phyloP scores from a whole-genome alignment of 2,329 filamentous ascomycete species.

The Ceratocystis eucalypticola region DNA sequence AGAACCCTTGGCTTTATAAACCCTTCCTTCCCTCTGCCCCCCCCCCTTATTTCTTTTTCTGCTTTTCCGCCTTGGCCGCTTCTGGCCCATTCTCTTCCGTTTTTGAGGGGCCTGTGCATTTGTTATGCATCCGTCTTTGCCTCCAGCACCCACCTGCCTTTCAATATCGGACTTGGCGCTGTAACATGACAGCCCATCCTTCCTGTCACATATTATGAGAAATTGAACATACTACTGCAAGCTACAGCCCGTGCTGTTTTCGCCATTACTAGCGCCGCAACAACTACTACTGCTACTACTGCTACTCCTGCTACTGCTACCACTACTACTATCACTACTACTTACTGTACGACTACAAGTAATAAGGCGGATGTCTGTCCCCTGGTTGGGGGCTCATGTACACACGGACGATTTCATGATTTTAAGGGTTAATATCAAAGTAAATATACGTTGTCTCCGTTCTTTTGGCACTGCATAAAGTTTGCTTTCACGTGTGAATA shows the following conservation, averaged over 20 bases:
- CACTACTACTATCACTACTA: too few species aligned
- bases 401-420: background rate
- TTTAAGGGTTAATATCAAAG: background rate
- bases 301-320: too few species aligned
- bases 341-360: too few species aligned
- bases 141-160: background rate
- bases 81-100: background rate
- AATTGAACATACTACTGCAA: background rate
- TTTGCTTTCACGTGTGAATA: background rate
- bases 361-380: too few species aligned
- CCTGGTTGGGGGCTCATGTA: background rate
- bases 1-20: background rate
- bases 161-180: background rate
- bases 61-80: background rate
- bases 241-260: too few species aligned
- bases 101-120: background rate
- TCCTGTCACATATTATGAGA: background rate
- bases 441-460: background rate
- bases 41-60: background rate
- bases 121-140: background rate
- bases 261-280: too few species aligned
- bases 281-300: too few species aligned
- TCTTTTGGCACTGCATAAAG: background rate
- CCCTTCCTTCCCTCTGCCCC: conserved; percentile 18
- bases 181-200: background rate